phyloP scores from a whole-genome alignment of 768 basidiomycete species.

The Royoungia palumana region DNA sequence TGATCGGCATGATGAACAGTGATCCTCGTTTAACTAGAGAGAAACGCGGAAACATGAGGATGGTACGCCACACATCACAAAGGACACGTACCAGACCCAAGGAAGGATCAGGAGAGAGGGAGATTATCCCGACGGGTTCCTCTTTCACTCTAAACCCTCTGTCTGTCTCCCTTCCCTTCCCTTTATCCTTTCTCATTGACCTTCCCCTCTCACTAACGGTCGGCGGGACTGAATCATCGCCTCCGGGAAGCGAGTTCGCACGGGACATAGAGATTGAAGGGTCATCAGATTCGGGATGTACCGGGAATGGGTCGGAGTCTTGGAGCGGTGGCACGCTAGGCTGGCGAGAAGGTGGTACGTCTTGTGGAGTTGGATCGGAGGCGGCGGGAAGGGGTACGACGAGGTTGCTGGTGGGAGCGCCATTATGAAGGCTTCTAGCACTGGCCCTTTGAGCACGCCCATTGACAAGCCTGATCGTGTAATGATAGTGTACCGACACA shows the following conservation, averaged over 20 bases:
- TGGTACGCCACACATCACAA: slow-evolving; percentile 3
- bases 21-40: slow-evolving; percentile 66
- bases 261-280: slow-evolving; percentile 52
- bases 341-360: slow-evolving; percentile 36
- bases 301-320: slow-evolving; percentile 51
- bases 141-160: slow-evolving; percentile 42
- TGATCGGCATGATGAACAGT: slow-evolving; percentile 82
- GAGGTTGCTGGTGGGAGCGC: slow-evolving; percentile 35
- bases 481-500: slow-evolving; percentile 12
- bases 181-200: slow-evolving; percentile 40
- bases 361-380: slow-evolving; percentile 40
- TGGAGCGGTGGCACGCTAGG: slow-evolving; percentile 39
- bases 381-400: slow-evolving; percentile 14
- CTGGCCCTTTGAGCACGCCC: slow-evolving; percentile 73
- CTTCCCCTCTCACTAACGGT: slow-evolving; percentile 26
- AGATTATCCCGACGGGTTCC: slow-evolving; percentile 36
- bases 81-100: slow-evolving; percentile 35
- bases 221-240: slow-evolving; percentile 24
- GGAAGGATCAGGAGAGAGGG: slow-evolving; percentile 36
- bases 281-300: slow-evolving; percentile 58
- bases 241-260: slow-evolving; percentile 49
- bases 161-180: slow-evolving; percentile 46
- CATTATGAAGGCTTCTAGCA: slow-evolving; percentile 59
- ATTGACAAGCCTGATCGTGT: slow-evolving; percentile 45
- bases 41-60: slow-evolving; percentile 15